Conservation (phyloP, 2,329 filamentous ascomycete genomes). For the Hypomyces perniciosus region DNA sequence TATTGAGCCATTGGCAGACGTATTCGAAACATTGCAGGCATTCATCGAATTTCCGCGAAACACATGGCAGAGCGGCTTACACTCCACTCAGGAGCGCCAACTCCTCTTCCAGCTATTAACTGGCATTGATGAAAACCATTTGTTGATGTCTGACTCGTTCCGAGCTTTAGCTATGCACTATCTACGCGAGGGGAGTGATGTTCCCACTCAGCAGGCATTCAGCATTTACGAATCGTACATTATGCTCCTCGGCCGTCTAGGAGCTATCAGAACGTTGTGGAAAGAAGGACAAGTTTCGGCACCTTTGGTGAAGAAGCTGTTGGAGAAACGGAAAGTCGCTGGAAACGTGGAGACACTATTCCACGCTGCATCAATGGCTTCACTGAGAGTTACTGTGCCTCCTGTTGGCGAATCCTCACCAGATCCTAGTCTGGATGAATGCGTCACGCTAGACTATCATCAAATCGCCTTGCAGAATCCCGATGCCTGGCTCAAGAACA, state of each 20-base stretch:
- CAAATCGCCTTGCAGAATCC: constrained; percentile 15
- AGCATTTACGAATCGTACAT: constrained; percentile 24
- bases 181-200: constrained; percentile 5
- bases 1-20: constrained; percentile 16
- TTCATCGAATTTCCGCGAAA: constrained; percentile 10
- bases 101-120: constrained; percentile 25
- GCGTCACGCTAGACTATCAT: constrained; percentile 17
- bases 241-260: constrained; percentile 24
- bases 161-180: constrained; percentile 17
- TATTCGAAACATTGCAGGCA: constrained; percentile 17
- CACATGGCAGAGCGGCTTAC: not conserved
- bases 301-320: not conserved
- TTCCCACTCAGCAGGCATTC: constrained; percentile 4
- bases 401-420: not conserved
- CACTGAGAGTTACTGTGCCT: constrained; percentile 7
- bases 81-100: constrained; percentile 15
- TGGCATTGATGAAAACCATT: constrained; percentile 20
- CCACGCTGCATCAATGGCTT: constrained; percentile 9
- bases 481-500: not conserved
- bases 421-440: constrained; percentile 14
- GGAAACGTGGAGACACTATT: constrained; percentile 9
- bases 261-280: constrained; percentile 26
- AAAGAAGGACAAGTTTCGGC: constrained; percentile 23
- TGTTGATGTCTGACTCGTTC: constrained; percentile 20
- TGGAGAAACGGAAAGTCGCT: not conserved